A percentile compares a stretch with the other conserved stretches of the same genome.
These are phyloP conservation scores for Penicillium capsulatum DNA, from an alignment of 2,329 filamentous ascomycete genomes.

Conservation along the genomic window DNA sequence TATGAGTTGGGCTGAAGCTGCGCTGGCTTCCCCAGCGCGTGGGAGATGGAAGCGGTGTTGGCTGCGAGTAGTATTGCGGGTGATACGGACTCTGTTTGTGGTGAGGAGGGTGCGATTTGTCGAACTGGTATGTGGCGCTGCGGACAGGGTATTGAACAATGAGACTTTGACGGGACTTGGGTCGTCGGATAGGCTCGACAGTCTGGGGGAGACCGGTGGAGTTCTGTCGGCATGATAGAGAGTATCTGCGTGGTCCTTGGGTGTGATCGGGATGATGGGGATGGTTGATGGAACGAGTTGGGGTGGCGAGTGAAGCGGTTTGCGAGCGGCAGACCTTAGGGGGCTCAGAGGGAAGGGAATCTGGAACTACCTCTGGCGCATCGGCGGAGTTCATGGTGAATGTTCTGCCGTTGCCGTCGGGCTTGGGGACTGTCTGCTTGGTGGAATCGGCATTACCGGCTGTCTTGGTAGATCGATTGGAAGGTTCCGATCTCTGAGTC, in stretches of 20 bases:
- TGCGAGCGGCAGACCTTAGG: conserved; percentile 26
- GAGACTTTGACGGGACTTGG: conserved; percentile 6
- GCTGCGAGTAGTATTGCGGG: conserved; percentile 13
- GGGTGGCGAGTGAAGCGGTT: conserved; percentile 12
- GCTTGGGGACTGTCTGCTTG: neutral
- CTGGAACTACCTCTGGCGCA: conserved; percentile 34
- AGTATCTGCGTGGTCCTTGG: conserved; percentile 18
- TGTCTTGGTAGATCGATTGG: conserved; percentile 3
- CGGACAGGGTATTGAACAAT: conserved; percentile 10
- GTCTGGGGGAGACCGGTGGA: conserved; percentile 4
- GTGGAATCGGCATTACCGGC: neutral
- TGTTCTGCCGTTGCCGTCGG: conserved; percentile 19
- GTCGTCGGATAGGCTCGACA: conserved; percentile 9
- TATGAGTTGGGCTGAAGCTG: conserved; percentile 19
- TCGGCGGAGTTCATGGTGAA: conserved; percentile 34
- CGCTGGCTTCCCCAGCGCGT: conserved; percentile 22
- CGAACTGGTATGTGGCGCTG: conserved; percentile 26
- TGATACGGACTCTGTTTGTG: conserved; percentile 29
- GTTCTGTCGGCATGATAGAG: conserved; percentile 12
- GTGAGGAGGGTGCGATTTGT: conserved; percentile 22
- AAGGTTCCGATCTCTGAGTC: neutral
- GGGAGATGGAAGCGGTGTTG: conserved; percentile 1
- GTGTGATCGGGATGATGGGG: conserved; percentile 27
- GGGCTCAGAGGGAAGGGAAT: conserved; percentile 16
- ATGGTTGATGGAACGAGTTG: conserved; percentile 22